These are phyloP conservation scores for Cytospora schulzeri DNA, from an alignment of 2,329 filamentous ascomycete species.

Conservation along the genomic window DNA sequence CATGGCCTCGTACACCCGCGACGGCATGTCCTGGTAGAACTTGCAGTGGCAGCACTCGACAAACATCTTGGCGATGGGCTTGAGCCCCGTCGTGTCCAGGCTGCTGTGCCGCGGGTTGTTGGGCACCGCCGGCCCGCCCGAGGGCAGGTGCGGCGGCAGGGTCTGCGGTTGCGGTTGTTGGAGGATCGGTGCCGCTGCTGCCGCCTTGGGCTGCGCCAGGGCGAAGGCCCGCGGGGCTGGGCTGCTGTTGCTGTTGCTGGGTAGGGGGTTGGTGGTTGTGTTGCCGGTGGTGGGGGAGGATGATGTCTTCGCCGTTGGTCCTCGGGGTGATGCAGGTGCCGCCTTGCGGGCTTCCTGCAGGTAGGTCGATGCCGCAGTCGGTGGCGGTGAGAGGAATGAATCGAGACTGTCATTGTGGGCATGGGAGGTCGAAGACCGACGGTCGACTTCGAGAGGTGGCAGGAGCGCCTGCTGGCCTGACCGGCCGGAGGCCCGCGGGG, in stretches of 20 bases:
- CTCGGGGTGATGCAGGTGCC: slow-evolving; percentile 33
- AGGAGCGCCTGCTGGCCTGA: slow-evolving; percentile 12
- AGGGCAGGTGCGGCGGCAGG: slow-evolving; percentile 11
- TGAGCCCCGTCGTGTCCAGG: slow-evolving; percentile 29
- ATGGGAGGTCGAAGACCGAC: neutral
- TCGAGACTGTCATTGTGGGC: slow-evolving; percentile 31
- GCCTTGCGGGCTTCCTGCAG: slow-evolving; percentile 41
- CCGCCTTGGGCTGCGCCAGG: slow-evolving; percentile 16
- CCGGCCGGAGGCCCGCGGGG: slow-evolving; percentile 6
- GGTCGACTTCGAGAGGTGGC: slow-evolving; percentile 7
- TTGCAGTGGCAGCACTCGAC: slow-evolving; percentile 67
- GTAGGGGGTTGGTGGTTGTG: slow-evolving; percentile 20
- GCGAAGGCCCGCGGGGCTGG: slow-evolving; percentile 23
- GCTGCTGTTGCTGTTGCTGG: slow-evolving; percentile 19
- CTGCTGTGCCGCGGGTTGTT: slow-evolving; percentile 20
- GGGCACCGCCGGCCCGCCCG: slow-evolving; percentile 13
- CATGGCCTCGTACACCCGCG: slow-evolving; percentile 66
- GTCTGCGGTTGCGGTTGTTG: neutral
- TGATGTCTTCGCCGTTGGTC: slow-evolving; percentile 27
- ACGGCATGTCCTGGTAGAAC: slow-evolving; percentile 68
- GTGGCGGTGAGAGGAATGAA: slow-evolving; percentile 30
- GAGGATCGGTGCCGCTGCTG: neutral
- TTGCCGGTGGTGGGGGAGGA: neutral
- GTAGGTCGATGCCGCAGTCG: slow-evolving; percentile 37
- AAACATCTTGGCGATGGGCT: slow-evolving; percentile 62